Percentiles rank a stretch among this genome's conserved stretches.
These are phyloP conservation scores for Aspergillus haitiensis DNA, from an alignment of 495 filamentous ascomycete species.

Conservation along the genomic window DNA sequence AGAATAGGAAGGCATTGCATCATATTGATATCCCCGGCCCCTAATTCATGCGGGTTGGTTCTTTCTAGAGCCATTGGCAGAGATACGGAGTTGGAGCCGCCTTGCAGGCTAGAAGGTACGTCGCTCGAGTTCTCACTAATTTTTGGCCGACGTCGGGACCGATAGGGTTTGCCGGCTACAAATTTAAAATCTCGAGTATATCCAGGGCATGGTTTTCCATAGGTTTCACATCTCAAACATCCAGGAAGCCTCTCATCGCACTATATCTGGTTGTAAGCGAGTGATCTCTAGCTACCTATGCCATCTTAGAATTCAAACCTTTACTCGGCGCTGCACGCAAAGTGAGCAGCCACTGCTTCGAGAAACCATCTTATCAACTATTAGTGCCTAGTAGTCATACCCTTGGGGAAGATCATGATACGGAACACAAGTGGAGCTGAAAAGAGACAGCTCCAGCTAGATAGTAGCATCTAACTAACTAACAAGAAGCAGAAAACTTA, in stretches of 20 bases:
- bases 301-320: slow-evolving; percentile 21
- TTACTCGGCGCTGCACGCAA: slow-evolving; percentile 39
- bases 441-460: background rate
- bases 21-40: slow-evolving; percentile 25
- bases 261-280: slow-evolving; percentile 23
- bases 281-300: too few relatives aligned
- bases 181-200: slow-evolving; percentile 40
- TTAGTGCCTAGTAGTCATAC: background rate
- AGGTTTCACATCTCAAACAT: slow-evolving; percentile 36
- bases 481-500: background rate
- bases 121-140: background rate
- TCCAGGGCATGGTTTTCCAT: slow-evolving; percentile 38
- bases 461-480: slow-evolving; percentile 3
- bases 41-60: slow-evolving; percentile 5
- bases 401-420: background rate
- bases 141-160: slow-evolving; percentile 24
- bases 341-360: slow-evolving; percentile 57
- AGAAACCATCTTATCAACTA: slow-evolving; percentile 38
- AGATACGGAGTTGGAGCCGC: background rate
- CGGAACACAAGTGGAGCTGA: background rate
- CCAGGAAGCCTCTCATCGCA: slow-evolving; percentile 37
- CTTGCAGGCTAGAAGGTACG: background rate
- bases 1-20: slow-evolving; percentile 29
- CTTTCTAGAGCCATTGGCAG: slow-evolving; percentile 11
- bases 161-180: slow-evolving; percentile 35